Conservation (phyloP, 257 asterid species). For the Nicotiana obtusifolia region DNA sequence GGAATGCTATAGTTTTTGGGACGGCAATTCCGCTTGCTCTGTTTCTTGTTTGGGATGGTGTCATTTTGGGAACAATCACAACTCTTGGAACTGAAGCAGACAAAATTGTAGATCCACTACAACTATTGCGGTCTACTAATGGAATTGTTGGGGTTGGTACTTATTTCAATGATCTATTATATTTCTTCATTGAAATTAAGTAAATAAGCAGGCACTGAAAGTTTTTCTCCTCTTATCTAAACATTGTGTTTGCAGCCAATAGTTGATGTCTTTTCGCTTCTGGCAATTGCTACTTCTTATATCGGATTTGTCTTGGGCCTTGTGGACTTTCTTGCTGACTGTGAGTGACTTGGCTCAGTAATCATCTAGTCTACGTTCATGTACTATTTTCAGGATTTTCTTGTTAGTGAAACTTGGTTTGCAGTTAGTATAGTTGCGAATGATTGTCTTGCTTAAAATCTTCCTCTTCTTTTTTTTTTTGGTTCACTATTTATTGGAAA, state of each 20-base stretch:
- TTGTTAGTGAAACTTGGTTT: neutral
- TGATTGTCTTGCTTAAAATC: neutral
- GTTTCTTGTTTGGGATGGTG: conserved; percentile 88
- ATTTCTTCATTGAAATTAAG: neutral
- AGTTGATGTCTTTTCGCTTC: conserved; percentile 74
- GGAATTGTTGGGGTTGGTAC: conserved; percentile 74
- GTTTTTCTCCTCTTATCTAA: neutral
- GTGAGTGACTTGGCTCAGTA: conserved; percentile 37
- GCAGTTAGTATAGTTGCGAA: neutral
- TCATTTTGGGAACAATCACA: conserved; percentile 71
- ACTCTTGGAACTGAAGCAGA: conserved; percentile 36
- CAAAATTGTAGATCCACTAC: conserved; percentile 53
- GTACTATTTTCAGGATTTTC: neutral
- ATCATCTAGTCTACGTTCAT: neutral
- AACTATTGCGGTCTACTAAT: conserved; percentile 54
- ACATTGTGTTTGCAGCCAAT: conserved; percentile 56
- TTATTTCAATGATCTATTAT: neutral
- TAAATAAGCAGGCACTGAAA: neutral
- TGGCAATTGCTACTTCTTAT: conserved; percentile 77
- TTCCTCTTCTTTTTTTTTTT: neutral
- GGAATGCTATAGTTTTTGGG: conserved; percentile 82
- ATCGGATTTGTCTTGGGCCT: conserved; percentile 86
- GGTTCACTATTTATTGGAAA: neutral
- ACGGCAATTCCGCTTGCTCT: conserved; percentile 79
- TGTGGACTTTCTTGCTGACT: conserved; percentile 72